These are phyloP conservation scores for Quercus lobata DNA, from an alignment of 331 rosid genomes.

Conservation along the genomic window DNA sequence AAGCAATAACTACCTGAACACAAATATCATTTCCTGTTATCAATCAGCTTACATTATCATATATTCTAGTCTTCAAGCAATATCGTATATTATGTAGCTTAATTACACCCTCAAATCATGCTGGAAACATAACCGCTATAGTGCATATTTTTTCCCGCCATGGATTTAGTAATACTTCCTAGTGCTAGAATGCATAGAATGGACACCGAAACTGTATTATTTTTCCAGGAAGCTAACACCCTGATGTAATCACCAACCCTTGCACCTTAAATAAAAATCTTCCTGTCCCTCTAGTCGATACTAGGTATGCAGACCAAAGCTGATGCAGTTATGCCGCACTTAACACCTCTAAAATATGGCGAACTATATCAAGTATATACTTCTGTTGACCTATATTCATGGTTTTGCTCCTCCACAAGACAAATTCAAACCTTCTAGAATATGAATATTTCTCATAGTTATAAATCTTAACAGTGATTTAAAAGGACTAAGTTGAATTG, in stretches of 20 bases:
- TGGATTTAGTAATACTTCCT: not conserved
- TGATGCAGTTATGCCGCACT: not conserved
- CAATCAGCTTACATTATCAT: too few species aligned
- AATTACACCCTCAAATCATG: not conserved
- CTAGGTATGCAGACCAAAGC: not conserved
- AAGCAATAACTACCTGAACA: not conserved
- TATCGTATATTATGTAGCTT: not conserved
- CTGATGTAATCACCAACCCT: not conserved
- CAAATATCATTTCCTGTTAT: not conserved
- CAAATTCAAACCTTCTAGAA: constrained; percentile 3
- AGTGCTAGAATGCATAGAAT: not conserved
- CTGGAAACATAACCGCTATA: not conserved
- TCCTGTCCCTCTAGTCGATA: not conserved
- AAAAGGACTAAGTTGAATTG: not conserved
- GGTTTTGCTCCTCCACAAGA: not conserved
- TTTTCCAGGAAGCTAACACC: not conserved
- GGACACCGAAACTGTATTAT: not conserved
- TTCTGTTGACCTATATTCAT: not conserved
- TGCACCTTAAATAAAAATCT: not conserved
- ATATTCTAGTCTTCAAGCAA: not conserved
- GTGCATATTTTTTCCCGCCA: not conserved
- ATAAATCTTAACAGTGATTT: not conserved
- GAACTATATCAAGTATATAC: not conserved
- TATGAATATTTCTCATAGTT: not conserved
- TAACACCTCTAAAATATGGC: not conserved